A percentile compares a stretch with the other conserved stretches of the same genome.
These are phyloP conservation scores for Polysphondylium violaceum DNA, from an alignment of 78 protist genomes.

Conservation along the genomic window DNA sequence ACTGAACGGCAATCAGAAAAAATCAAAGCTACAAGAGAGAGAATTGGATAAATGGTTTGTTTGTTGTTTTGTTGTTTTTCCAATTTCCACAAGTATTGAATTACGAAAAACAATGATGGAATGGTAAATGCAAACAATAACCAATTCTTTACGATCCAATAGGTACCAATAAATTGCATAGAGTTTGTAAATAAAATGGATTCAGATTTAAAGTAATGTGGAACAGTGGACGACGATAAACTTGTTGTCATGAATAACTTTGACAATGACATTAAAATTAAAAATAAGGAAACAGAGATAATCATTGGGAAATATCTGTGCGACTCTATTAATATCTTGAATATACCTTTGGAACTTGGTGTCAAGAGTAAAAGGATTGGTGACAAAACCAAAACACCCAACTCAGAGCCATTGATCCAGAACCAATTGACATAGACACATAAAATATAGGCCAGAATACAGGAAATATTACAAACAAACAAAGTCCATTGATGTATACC, in stretches of 20 bases:
- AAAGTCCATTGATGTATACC: conserved; percentile 10
- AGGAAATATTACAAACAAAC: neutral
- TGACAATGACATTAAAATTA: neutral
- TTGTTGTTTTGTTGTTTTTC: too few species aligned
- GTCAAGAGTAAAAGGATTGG: conserved; percentile 38
- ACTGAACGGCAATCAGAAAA: conserved; percentile 3
- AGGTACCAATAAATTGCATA: neutral
- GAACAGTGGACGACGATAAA: too few species aligned
- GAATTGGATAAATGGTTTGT: too few species aligned
- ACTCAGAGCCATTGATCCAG: conserved; percentile 18
- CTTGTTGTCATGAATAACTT: neutral
- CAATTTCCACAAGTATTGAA: conserved; percentile 13
- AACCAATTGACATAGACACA: neutral
- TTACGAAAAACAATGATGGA: conserved; percentile 22
- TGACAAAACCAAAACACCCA: conserved; percentile 25
- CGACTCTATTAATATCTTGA: conserved; percentile 11
- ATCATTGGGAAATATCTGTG: conserved; percentile 53
- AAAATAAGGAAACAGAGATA: neutral
- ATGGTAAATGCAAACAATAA: neutral
- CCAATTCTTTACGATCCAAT: conserved; percentile 57
- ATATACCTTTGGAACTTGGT: neutral
- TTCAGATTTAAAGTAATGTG: neutral
- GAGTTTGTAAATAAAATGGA: conserved; percentile 2
- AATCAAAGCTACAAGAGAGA: too few species aligned
- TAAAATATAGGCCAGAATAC: neutral